Evolutionary conservation across 371 early-diverging fungal species (phyloP).

Genomic region (Fennellomyces sp.): DNA sequence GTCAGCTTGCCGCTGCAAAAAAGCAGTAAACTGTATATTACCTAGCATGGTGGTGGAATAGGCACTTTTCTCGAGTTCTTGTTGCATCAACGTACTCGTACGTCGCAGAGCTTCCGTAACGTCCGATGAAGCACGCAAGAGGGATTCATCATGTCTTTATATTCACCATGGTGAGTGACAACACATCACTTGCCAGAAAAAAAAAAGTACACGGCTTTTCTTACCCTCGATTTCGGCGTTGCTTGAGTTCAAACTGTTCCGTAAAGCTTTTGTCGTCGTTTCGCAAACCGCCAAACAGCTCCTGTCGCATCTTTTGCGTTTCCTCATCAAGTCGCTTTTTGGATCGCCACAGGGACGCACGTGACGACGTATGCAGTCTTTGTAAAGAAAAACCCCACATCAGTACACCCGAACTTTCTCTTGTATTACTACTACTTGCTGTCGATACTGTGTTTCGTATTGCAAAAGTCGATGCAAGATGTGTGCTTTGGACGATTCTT

Average conservation of each 20-base stretch:
- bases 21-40: conserved; percentile 20
- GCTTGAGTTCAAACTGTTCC: conserved; percentile 46
- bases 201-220: conserved; percentile 10
- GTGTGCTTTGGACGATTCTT: conserved; percentile 41
- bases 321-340: conserved; percentile 60
- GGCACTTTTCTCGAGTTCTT: conserved; percentile 74
- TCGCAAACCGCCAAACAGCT: conserved; percentile 50
- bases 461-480: conserved; percentile 53
- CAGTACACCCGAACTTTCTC: neutral
- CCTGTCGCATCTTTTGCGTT: conserved; percentile 58
- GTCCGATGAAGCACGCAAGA: conserved; percentile 55
- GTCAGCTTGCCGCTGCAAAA: neutral
- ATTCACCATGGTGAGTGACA: neutral
- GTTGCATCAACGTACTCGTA: conserved; percentile 72
- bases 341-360: conserved; percentile 59
- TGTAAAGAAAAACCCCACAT: neutral
- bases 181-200: neutral
- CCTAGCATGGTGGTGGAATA: conserved; percentile 68
- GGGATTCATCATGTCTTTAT: conserved; percentile 43
- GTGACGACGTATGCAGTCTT: conserved; percentile 53
- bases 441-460: conserved; percentile 61
- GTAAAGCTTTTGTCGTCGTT: conserved; percentile 34
- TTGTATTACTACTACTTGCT: conserved; percentile 38
- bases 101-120: conserved; percentile 69
- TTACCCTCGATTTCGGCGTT: conserved; percentile 34